phyloP scores from a whole-genome alignment of 2,329 filamentous ascomycete genomes.

The Xylaria sp. region DNA sequence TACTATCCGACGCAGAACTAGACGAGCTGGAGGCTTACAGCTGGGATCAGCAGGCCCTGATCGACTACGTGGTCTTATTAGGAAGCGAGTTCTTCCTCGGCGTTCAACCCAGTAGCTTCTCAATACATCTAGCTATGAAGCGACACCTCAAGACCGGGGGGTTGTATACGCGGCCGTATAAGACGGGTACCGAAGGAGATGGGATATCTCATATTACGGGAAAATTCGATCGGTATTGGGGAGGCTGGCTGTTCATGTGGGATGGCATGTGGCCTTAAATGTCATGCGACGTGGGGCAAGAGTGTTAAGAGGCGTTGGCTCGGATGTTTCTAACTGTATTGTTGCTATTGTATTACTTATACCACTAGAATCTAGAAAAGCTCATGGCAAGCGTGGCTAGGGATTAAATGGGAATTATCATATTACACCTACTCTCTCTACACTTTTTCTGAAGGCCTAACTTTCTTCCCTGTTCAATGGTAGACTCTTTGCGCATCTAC shows the following conservation, averaged over 20 bases:
- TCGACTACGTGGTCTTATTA: constrained; percentile 57
- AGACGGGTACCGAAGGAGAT: constrained; percentile 56
- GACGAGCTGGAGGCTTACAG: constrained; percentile 52
- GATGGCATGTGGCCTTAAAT: constrained; percentile 56
- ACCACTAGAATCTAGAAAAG: constrained; percentile 31
- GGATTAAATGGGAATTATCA: background rate
- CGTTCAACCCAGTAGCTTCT: constrained; percentile 61
- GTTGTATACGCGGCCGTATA: constrained; percentile 57
- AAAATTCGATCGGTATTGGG: constrained; percentile 58
- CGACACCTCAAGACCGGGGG: constrained; percentile 56
- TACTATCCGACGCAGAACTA: constrained; percentile 50
- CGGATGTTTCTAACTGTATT: constrained; percentile 13
- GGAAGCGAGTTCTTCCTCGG: constrained; percentile 56
- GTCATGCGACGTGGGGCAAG: constrained; percentile 30
- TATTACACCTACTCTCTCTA: background rate
- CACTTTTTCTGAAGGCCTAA: background rate
- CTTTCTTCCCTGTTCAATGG: too few species aligned
- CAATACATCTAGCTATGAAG: constrained; percentile 59
- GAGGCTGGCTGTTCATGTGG: constrained; percentile 62
- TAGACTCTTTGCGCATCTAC: too few species aligned
- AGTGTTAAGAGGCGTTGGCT: background rate
- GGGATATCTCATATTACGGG: constrained; percentile 57
- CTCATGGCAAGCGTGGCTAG: background rate
- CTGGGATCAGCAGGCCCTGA: constrained; percentile 59
- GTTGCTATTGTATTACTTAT: constrained; percentile 24